These are phyloP conservation scores for Nissolia schottii DNA, from an alignment of 306 rosid species.

Conservation along the genomic window DNA sequence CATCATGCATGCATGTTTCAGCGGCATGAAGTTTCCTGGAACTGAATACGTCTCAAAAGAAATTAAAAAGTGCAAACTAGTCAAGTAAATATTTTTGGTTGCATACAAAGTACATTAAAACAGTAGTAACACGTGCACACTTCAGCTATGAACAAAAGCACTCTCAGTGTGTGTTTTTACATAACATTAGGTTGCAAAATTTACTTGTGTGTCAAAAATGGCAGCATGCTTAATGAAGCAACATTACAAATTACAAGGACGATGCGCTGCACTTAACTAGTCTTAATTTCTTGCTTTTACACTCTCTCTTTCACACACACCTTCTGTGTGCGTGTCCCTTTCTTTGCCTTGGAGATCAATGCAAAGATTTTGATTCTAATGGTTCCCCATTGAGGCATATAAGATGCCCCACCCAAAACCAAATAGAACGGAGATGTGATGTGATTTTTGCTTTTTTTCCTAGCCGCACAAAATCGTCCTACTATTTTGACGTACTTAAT, in stretches of 20 bases:
- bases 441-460: slow-evolving; percentile 16
- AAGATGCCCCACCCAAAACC: slow-evolving; percentile 42
- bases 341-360: slow-evolving; percentile 38
- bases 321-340: slow-evolving; percentile 16
- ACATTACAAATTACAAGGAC: slow-evolving; percentile 22
- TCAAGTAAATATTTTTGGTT: not conserved
- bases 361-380: slow-evolving; percentile 52
- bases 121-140: not conserved
- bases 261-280: slow-evolving; percentile 16
- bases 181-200: not conserved
- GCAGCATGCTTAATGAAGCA: slow-evolving; percentile 12
- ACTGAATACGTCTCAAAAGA: not conserved
- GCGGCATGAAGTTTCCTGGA: not conserved
- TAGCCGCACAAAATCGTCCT: slow-evolving; percentile 3
- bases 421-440: slow-evolving; percentile 8
- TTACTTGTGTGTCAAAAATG: slow-evolving; percentile 1
- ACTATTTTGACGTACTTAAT: slow-evolving; percentile 28
- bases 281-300: slow-evolving; percentile 1
- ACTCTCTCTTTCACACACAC: not conserved
- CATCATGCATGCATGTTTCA: not conserved
- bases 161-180: too few relatives aligned
- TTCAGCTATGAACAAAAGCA: too few relatives aligned
- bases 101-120: not conserved
- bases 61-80: not conserved
- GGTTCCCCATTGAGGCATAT: slow-evolving; percentile 57